Base-by-base conservation (phyloP, 2,329 filamentous ascomycete species). In the Knoxdaviesia proteae region DNA sequence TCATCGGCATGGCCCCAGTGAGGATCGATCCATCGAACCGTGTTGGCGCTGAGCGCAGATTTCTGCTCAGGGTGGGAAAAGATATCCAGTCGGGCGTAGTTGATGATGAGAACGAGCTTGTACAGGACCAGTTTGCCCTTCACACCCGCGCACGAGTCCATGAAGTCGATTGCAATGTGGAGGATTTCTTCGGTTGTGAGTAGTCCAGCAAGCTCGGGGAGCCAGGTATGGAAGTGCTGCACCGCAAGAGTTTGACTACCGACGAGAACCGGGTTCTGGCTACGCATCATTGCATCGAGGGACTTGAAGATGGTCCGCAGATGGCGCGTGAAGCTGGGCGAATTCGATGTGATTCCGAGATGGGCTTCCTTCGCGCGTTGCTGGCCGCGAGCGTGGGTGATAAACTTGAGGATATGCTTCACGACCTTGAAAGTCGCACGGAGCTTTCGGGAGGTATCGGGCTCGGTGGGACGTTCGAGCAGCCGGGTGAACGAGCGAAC, bases 191-290 rank as follows among this genome's bases (percentile, higher is more conserved):
- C 80, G 0, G 79, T 77, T 4, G 71, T 73, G 54, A 96, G 68
- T 35, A 90, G 67, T 2, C 78, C 75, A 0, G 74, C 68, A 7
- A 98, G 72, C 55, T 96, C 88, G 0, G 90, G 88, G n/a, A 98
- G 65, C 90, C 90, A 98, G 0, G 83, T 82, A 55, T 96, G 88
- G 56, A 96, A 93, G 56, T 96, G 84, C 58, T 98, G 90, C 8
- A 96, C 86, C 3, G 92, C 77, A 41, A 98, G 65, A 0, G 90
- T 96, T 60, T 98, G 93, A 48, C 83, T 96, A 34, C 90, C 90
- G 9, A 96, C 82, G 30, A 96, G 64, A 11, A 87, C 77, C 0
- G 90, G 82, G 3, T 84, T 81, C 2, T 77, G 68, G 56, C 84
- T 94, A 46, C 78, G 76, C 84, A 98, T 94, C 61, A 98, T 73